Percentiles rank a stretch among this genome's conserved stretches.
These are phyloP conservation scores for Cryptosporidium andersoni DNA, from an alignment of 169 alveolate species.

Conservation along the genomic window DNA sequence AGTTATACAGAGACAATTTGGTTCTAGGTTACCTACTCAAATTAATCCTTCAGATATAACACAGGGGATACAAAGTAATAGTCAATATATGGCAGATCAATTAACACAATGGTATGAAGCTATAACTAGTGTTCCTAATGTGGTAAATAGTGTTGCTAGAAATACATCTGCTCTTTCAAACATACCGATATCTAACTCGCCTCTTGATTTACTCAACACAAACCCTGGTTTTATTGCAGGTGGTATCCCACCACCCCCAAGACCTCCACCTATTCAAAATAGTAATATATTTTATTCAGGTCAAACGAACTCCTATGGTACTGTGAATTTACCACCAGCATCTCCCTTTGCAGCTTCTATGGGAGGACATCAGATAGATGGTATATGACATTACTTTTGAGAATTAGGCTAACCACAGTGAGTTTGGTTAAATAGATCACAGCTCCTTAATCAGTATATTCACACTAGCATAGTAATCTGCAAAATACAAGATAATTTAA, in stretches of 20 bases:
- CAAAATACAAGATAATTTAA: no score
- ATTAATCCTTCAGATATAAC: slow-evolving; percentile 56
- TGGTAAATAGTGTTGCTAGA: slow-evolving; percentile 17
- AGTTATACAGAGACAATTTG: slow-evolving; percentile 62
- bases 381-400: neutral
- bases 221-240: slow-evolving; percentile 70
- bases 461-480: no score
- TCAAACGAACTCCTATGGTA: neutral
- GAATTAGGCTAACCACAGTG: no score
- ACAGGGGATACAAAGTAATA: slow-evolving; percentile 66
- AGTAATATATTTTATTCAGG: slow-evolving; percentile 1
- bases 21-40: slow-evolving; percentile 11
- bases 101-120: slow-evolving; percentile 66
- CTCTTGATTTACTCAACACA: slow-evolving; percentile 26
- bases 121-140: slow-evolving; percentile 22
- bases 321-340: neutral
- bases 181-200: neutral
- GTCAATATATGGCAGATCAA: slow-evolving; percentile 56
- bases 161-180: neutral
- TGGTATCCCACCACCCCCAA: slow-evolving; percentile 70
- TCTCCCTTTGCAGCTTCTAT: neutral
- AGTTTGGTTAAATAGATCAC: no score
- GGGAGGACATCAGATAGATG: neutral
- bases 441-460: no score
- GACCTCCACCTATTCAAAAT: neutral